Conservation (phyloP, 2,329 filamentous ascomycete species). For the Gaeumannomyces tritici region DNA sequence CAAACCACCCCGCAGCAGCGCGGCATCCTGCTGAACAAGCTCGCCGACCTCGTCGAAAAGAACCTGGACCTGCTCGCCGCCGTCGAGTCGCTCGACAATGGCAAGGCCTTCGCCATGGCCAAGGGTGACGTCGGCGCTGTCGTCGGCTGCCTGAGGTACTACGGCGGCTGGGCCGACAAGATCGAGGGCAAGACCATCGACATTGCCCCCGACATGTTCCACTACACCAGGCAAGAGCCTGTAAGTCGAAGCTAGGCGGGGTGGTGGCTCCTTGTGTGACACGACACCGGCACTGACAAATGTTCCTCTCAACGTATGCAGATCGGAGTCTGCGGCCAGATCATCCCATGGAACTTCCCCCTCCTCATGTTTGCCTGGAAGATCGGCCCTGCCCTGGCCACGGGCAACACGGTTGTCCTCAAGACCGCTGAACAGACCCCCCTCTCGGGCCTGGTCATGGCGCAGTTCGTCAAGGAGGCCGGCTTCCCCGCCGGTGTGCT, state of each 20-base stretch:
- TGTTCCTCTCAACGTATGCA: constrained; percentile 10
- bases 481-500: constrained; percentile 71
- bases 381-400: constrained; percentile 63
- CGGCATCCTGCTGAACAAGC: constrained; percentile 59
- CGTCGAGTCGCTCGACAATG: constrained; percentile 82
- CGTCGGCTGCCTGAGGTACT: constrained; percentile 69
- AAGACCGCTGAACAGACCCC: constrained; percentile 74
- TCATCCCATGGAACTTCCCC: constrained; percentile 86
- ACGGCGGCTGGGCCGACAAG: constrained; percentile 88
- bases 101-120: constrained; percentile 69
- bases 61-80: constrained; percentile 67
- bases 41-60: constrained; percentile 73
- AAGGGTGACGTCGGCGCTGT: constrained; percentile 64
- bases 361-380: constrained; percentile 79
- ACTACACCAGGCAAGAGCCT: constrained; percentile 75
- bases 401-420: constrained; percentile 62
- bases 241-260: constrained; percentile 23
- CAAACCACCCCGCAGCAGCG: constrained; percentile 61
- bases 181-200: constrained; percentile 81
- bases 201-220: constrained; percentile 67
- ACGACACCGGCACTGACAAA: not conserved
- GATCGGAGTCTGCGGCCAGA: constrained; percentile 75
- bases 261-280: too few relatives aligned
- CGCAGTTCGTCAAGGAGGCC: constrained; percentile 60
- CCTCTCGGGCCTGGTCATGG: constrained; percentile 57